Percentiles rank a stretch among this genome's conserved stretches.
Conservation (phyloP, 805 yeast genomes). For the Citeromyces matritensis region DNA sequence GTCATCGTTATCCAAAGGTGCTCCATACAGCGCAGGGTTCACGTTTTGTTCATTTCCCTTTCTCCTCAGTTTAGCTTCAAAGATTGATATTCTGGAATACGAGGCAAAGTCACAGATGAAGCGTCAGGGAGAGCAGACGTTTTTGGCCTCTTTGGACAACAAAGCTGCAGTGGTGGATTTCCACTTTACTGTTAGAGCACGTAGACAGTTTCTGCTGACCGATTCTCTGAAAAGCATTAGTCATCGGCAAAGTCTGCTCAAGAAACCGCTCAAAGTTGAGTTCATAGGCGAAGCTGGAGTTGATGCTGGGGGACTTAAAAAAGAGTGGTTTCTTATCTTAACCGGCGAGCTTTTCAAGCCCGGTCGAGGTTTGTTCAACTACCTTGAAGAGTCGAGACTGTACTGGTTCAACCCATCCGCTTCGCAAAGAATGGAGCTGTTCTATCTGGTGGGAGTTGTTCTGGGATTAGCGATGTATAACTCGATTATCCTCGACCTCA, state of each 20-base stretch:
- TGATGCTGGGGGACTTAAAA: constrained; percentile 89
- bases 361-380: constrained; percentile 46
- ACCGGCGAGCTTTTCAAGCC: constrained; percentile 60
- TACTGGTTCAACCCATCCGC: constrained; percentile 61
- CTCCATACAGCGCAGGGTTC: constrained; percentile 13
- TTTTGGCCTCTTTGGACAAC: constrained; percentile 55
- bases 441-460: constrained; percentile 70
- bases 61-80: constrained; percentile 66
- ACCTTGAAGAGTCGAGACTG: constrained; percentile 51
- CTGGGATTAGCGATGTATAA: constrained; percentile 86
- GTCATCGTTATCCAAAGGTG: constrained; percentile 7
- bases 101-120: constrained; percentile 78
- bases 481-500: constrained; percentile 71
- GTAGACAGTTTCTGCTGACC: constrained; percentile 49
- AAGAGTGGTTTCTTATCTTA: constrained; percentile 83
- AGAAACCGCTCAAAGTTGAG: constrained; percentile 64
- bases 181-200: constrained; percentile 49
- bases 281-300: constrained; percentile 84
- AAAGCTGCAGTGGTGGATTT: constrained; percentile 43
- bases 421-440: constrained; percentile 33
- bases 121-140: constrained; percentile 79
- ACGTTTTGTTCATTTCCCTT: constrained; percentile 79
- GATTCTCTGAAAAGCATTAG: constrained; percentile 63
- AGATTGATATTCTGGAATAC: constrained; percentile 66
- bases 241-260: constrained; percentile 39